A percentile compares a stretch with the other conserved stretches of the same genome.
These are phyloP conservation scores for Cavenderia fasciculata DNA, from an alignment of 78 protist genomes.

Conservation along the genomic window DNA sequence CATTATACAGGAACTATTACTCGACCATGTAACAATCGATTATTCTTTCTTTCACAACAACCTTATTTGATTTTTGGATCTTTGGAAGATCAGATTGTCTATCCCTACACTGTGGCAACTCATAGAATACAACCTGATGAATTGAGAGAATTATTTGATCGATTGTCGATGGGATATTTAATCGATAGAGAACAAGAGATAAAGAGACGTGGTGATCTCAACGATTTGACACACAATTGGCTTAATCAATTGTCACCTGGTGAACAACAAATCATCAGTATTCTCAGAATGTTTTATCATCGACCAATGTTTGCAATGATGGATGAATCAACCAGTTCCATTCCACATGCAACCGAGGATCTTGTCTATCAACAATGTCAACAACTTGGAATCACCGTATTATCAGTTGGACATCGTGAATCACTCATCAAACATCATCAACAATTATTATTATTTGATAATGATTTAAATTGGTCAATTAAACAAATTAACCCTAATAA, in stretches of 20 bases:
- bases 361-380: conserved; percentile 1
- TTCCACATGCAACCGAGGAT: conserved; percentile 40
- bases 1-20: conserved; percentile 42
- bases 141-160: conserved; percentile 3
- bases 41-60: conserved; percentile 64
- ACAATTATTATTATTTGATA: conserved; percentile 25
- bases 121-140: background rate
- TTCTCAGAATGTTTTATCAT: conserved; percentile 62
- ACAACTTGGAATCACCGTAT: conserved; percentile 18
- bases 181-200: conserved; percentile 43
- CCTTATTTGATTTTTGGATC: conserved; percentile 71
- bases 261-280: conserved; percentile 78
- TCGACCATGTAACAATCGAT: conserved; percentile 13
- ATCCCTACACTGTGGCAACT: conserved; percentile 34
- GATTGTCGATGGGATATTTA: conserved; percentile 14
- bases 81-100: conserved; percentile 72
- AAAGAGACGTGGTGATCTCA: conserved; percentile 6
- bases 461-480: conserved; percentile 33
- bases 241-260: conserved; percentile 71
- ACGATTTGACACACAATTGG: conserved; percentile 75
- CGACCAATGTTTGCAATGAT: conserved; percentile 56
- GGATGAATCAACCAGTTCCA: conserved; percentile 75
- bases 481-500: too few species aligned
- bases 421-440: conserved; percentile 35
- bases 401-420: conserved; percentile 62